Conservation (phyloP, 352 stramenopile genomes). For the Phytophthora colocasiae region DNA sequence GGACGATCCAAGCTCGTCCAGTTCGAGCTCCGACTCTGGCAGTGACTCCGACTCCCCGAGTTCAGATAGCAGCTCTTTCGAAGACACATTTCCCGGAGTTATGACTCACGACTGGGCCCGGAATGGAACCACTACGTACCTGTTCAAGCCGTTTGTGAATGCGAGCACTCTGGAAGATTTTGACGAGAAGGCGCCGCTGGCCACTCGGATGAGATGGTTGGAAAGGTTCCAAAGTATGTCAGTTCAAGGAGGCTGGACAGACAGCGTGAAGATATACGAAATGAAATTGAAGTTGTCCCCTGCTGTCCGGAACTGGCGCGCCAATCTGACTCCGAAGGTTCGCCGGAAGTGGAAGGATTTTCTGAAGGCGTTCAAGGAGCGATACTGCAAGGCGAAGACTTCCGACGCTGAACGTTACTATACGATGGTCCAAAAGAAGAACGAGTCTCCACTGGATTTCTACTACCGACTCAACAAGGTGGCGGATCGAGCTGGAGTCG, state of each 20-base stretch:
- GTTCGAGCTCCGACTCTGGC: background rate
- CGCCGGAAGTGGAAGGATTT: background rate
- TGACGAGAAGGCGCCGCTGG: no score
- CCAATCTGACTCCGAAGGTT: background rate
- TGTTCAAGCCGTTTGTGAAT: no score
- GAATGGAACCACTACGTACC: no score
- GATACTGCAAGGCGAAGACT: background rate
- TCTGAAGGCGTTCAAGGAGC: background rate
- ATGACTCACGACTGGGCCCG: no score
- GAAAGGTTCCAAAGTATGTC: background rate
- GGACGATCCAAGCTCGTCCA: background rate
- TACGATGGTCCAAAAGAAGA: no score
- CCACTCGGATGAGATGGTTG: no score
- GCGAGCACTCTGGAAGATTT: no score
- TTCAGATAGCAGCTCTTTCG: background rate
- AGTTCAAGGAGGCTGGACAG: background rate
- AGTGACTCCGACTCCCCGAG: background rate
- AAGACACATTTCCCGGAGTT: background rate
- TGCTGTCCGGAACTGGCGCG: background rate
- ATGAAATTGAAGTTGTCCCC: background rate
- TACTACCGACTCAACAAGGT: no score
- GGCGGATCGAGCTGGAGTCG: no score
- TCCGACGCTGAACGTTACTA: no score
- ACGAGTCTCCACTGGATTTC: no score
- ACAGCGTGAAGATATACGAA: constrained; percentile 1